Conservation (phyloP, 2,329 filamentous ascomycete species). For the Microcera coccophila region DNA sequence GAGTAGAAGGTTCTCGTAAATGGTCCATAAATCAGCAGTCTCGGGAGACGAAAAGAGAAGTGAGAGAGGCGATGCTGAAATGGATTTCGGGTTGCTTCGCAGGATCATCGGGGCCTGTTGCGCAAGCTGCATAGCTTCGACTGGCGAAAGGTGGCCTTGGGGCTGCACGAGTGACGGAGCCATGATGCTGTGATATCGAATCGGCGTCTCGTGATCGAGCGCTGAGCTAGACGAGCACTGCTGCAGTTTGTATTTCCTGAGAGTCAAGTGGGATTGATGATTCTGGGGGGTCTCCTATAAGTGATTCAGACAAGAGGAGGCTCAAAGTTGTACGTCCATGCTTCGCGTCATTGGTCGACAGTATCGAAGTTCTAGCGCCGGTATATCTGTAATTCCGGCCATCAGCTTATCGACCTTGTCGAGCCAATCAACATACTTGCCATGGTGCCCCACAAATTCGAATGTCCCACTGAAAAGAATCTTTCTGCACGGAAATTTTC, state of each 20-base stretch:
- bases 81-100: constrained; percentile 49
- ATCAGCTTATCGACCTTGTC: background rate
- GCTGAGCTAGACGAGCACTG: too few relatives aligned
- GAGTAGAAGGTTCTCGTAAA: constrained; percentile 81
- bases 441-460: background rate
- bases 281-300: too few relatives aligned
- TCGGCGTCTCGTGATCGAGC: too few relatives aligned
- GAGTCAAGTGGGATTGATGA: too few relatives aligned
- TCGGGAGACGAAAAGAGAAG: constrained; percentile 59
- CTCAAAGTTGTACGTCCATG: constrained; percentile 13
- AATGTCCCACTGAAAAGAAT: constrained; percentile 17
- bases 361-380: constrained; percentile 3
- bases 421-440: background rate
- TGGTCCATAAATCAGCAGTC: constrained; percentile 75
- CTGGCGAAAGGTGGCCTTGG: constrained; percentile 53
- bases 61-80: constrained; percentile 51
- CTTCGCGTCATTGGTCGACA: constrained; percentile 18
- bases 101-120: constrained; percentile 58
- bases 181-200: constrained; percentile 35
- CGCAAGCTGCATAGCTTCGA: constrained; percentile 54
- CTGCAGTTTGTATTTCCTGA: too few relatives aligned
- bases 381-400: constrained; percentile 10
- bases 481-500: constrained; percentile 18
- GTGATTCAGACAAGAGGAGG: constrained; percentile 17
- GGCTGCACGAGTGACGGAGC: constrained; percentile 53